Base-by-base conservation (phyloP, 305 asterid species). In the Withania somnifera region DNA sequence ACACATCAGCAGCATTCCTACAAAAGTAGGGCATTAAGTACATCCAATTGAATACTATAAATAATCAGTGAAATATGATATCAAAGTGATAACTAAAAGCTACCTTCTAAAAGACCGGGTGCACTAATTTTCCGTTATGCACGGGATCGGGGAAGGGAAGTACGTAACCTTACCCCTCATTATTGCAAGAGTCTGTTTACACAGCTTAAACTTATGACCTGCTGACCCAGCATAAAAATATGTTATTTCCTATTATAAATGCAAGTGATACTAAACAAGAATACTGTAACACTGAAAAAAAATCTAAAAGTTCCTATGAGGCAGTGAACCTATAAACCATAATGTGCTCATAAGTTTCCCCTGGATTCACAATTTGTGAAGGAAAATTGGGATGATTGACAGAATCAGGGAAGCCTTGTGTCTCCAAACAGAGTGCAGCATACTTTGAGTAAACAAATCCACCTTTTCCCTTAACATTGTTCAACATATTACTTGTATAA, bases 391-490 rank as follows among this genome's bases (percentile, higher is more conserved):
- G 95, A 52, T 86, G 98, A 82, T 95, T 94, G 6, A 95, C 97
- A 1, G 99, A 80, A 85, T 95, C 97, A 0, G 99, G 99, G 45
- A 92, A 95, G 1, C 98, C 98, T 45, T 91, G 99, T 7, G 98
- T 89, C 86, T 95, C 99, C 95, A 95, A 82, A 83, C 94, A 90
- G 5, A 92, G 68, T 0, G 84, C 99, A 13, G 78, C 92, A 83
- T 92, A 73, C 11, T 19, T 66, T 3, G 80, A 17, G 54, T 95
- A 95, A 17, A 87, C 85, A 10, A 64, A 88, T n/a, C 97, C 97
- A 5, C 81, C 88, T 80, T 92, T 95, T 14, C 99, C 98, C 26
- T 76, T 80, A 0, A 85, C 77, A n/a, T 85, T 87, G 0, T 38
- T 5, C 92, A 95, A 26, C 97, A 90, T 91, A 52, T 90, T 90